Percentiles rank a stretch among this genome's conserved stretches.
Evolutionary conservation across 2,329 filamentous ascomycete genomes (phyloP).

Genomic region (Venturia effusa): DNA sequence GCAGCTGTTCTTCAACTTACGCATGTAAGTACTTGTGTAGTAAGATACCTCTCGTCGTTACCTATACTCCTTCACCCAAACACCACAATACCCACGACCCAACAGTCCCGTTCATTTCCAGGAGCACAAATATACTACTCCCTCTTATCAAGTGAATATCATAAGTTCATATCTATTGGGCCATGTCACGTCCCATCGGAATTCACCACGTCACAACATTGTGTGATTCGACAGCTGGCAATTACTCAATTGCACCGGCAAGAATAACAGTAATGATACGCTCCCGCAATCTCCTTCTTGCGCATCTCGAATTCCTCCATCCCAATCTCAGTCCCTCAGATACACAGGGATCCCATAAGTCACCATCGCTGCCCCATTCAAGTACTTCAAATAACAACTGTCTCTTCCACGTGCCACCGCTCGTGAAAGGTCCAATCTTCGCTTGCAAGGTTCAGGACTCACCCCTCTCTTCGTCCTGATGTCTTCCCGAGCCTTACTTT

Average conservation of each 20-base stretch:
- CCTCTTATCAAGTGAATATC: too few species aligned
- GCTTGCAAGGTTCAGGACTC: constrained; percentile 19
- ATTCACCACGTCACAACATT: too few species aligned
- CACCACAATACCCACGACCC: too few species aligned
- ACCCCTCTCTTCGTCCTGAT: constrained; percentile 14
- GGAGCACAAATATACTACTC: too few species aligned
- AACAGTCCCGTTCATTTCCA: too few species aligned
- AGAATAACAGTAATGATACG: not conserved
- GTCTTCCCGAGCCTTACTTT: constrained; percentile 18
- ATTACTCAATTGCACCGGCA: not conserved
- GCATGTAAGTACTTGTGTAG: too few species aligned
- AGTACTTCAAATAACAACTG: constrained; percentile 77
- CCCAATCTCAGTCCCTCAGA: constrained; percentile 30
- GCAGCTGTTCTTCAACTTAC: too few species aligned
- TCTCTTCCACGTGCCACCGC: constrained; percentile 66
- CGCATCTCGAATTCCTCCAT: not conserved
- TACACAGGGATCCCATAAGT: constrained; percentile 94
- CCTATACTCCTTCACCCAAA: too few species aligned
- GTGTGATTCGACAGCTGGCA: not conserved
- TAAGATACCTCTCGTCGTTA: too few species aligned
- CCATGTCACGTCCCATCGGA: too few species aligned
- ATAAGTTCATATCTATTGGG: too few species aligned
- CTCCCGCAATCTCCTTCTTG: not conserved
- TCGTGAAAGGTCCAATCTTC: constrained; percentile 50
- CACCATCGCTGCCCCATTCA: constrained; percentile 88